Evolutionary conservation across 352 stramenopile species (phyloP).

Genomic region (Globisporangium solare): DNA sequence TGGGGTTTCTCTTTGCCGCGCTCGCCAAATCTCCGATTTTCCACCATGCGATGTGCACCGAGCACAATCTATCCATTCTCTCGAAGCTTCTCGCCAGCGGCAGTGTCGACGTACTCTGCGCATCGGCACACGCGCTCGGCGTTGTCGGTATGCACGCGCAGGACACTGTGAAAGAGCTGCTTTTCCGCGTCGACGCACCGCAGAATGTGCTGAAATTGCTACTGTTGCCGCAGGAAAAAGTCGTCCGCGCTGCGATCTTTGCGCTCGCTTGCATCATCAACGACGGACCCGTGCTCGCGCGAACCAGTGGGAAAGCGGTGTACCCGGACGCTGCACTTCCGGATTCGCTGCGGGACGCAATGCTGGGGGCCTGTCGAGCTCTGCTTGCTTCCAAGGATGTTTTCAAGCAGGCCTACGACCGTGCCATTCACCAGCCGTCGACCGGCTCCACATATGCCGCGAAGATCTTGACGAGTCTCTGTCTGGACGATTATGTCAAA

Average conservation of each 20-base stretch:
- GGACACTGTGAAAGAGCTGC: conserved; percentile 30
- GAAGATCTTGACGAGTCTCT: conserved; percentile 32
- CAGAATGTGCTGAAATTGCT: conserved; percentile 52
- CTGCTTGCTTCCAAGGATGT: conserved; percentile 15
- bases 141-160: conserved; percentile 37
- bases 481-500: conserved; percentile 18
- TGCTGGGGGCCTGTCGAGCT: conserved; percentile 12
- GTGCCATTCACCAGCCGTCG: conserved; percentile 14
- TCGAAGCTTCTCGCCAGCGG: conserved; percentile 62
- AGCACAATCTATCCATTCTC: conserved; percentile 58
- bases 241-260: conserved; percentile 40
- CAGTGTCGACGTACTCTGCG: conserved; percentile 42
- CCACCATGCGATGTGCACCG: conserved; percentile 36
- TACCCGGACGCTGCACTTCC: conserved; percentile 2
- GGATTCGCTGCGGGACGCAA: conserved; percentile 16
- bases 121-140: conserved; percentile 47
- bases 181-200: conserved; percentile 46
- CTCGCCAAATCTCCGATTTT: conserved; percentile 46
- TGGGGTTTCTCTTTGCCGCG: conserved; percentile 55
- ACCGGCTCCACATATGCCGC: conserved; percentile 33
- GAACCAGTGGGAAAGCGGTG: conserved; percentile 4
- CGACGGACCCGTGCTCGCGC: conserved; percentile 20
- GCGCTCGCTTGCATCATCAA: conserved; percentile 33
- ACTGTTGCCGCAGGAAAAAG: conserved; percentile 23
- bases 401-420: conserved; percentile 21